phyloP scores from a whole-genome alignment of 179 eudicot genomes.

The Drosera spatulata region DNA sequence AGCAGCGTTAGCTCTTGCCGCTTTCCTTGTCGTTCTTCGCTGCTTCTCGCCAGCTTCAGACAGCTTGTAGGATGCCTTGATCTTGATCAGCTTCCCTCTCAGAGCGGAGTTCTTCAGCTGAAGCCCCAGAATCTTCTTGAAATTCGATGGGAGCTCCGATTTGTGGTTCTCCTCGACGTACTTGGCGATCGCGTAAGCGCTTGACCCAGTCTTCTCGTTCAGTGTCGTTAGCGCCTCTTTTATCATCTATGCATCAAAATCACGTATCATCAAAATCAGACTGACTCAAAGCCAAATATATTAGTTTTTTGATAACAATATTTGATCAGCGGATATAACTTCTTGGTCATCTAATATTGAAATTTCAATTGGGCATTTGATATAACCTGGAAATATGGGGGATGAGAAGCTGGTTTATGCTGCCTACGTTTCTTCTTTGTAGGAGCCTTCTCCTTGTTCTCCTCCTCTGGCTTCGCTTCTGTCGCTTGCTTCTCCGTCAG shows the following conservation, averaged over 20 bases:
- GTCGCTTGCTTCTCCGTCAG: conserved; percentile 4
- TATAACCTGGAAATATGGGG: conserved; percentile 67
- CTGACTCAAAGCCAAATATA: neutral
- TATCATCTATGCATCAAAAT: conserved; percentile 46
- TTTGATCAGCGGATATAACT: neutral
- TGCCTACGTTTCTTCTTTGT: conserved; percentile 25
- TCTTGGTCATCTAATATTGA: neutral
- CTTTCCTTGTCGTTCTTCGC: conserved; percentile 9
- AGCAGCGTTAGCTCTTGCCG: conserved; percentile 23
- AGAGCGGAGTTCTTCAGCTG: conserved; percentile 60
- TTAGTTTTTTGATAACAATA: neutral
- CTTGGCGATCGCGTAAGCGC: conserved; percentile 72
- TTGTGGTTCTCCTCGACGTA: conserved; percentile 66
- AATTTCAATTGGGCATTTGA: neutral
- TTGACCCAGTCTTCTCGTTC: conserved; percentile 67
- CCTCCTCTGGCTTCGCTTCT: conserved; percentile 15
- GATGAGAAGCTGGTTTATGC: conserved; percentile 45
- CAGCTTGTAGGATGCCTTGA: conserved; percentile 79
- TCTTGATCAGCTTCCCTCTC: conserved; percentile 55
- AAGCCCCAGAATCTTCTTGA: conserved; percentile 52
- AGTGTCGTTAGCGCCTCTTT: conserved; percentile 56
- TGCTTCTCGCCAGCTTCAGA: conserved; percentile 29
- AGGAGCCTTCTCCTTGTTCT: conserved; percentile 25
- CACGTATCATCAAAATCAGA: neutral
- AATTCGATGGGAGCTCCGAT: conserved; percentile 48